Conservation (phyloP, 495 filamentous ascomycete genomes). For the Penicillium arizonense region DNA sequence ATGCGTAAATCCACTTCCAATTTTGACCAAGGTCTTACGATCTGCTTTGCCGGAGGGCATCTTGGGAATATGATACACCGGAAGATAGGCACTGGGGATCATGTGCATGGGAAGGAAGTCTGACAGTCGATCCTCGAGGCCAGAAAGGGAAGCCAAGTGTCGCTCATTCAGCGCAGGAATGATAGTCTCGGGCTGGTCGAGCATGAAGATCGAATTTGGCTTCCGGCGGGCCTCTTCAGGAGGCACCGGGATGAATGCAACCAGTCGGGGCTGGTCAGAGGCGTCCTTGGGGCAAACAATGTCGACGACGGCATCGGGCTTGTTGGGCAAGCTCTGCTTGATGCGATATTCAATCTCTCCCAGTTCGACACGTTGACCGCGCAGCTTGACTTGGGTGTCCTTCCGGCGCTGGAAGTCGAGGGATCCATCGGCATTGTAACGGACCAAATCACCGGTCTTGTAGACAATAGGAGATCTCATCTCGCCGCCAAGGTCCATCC, state of each 20-base stretch:
- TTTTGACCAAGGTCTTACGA: conserved; percentile 14
- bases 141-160: conserved; percentile 1
- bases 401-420: conserved; percentile 29
- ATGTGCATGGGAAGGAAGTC: conserved; percentile 39
- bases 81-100: conserved; percentile 39
- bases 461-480: conserved; percentile 27
- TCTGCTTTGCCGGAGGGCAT: conserved; percentile 43
- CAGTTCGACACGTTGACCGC: conserved; percentile 44
- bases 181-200: not conserved
- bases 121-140: conserved; percentile 2
- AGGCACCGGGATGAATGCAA: conserved; percentile 7
- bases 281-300: conserved; percentile 10
- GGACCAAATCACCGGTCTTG: conserved; percentile 30
- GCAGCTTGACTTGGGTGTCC: conserved; percentile 42
- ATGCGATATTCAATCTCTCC: conserved; percentile 37
- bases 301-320: conserved; percentile 12
- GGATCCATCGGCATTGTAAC: conserved; percentile 19
- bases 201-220: conserved; percentile 8
- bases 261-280: conserved; percentile 11
- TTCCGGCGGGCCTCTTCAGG: conserved; percentile 2
- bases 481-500: conserved; percentile 22
- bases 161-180: not conserved
- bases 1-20: conserved; percentile 7
- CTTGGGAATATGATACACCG: conserved; percentile 40
- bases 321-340: conserved; percentile 6